A percentile compares a stretch with the other conserved stretches of the same genome.
Evolutionary conservation across 2,329 filamentous ascomycete genomes (phyloP).

Genomic region (Thielaviopsis musarum): DNA sequence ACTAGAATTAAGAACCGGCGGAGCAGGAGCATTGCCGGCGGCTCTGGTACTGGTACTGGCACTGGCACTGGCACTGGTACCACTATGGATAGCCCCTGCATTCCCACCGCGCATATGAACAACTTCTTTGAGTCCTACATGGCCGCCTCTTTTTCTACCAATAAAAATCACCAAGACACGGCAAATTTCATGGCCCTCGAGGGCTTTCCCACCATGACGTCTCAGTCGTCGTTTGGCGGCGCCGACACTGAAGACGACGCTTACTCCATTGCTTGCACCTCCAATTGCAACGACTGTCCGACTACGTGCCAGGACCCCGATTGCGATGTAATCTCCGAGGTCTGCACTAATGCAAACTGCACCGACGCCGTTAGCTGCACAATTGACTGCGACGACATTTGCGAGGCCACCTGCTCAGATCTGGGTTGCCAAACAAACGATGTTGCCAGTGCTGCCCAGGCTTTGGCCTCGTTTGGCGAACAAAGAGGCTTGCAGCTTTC

Average conservation of each 20-base stretch:
- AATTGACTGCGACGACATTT: conserved; percentile 8
- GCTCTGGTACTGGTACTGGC: no score
- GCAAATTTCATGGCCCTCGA: neutral
- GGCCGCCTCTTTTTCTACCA: neutral
- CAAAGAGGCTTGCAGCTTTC: neutral
- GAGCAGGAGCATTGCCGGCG: neutral
- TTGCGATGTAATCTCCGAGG: conserved; percentile 19
- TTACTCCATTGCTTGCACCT: conserved; percentile 20
- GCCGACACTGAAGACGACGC: conserved; percentile 16
- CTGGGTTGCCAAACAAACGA: conserved; percentile 9
- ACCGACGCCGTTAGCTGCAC: conserved; percentile 20
- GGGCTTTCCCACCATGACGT: neutral
- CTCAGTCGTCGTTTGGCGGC: neutral
- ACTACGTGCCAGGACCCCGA: conserved; percentile 22
- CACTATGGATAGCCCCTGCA: neutral
- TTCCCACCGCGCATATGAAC: neutral
- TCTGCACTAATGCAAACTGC: conserved; percentile 25
- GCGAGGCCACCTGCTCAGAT: conserved; percentile 14
- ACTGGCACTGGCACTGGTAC: no score
- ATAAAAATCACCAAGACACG: neutral
- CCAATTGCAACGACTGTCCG: conserved; percentile 21
- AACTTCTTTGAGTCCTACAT: neutral
- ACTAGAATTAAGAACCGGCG: neutral
- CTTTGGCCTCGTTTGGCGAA: conserved; percentile 18
- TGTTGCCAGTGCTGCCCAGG: conserved; percentile 16